Percentiles rank a stretch among this genome's conserved stretches.
Evolutionary conservation across 1,139 yeast species (phyloP).

Genomic region (Scheffersomyces parashehatae): DNA sequence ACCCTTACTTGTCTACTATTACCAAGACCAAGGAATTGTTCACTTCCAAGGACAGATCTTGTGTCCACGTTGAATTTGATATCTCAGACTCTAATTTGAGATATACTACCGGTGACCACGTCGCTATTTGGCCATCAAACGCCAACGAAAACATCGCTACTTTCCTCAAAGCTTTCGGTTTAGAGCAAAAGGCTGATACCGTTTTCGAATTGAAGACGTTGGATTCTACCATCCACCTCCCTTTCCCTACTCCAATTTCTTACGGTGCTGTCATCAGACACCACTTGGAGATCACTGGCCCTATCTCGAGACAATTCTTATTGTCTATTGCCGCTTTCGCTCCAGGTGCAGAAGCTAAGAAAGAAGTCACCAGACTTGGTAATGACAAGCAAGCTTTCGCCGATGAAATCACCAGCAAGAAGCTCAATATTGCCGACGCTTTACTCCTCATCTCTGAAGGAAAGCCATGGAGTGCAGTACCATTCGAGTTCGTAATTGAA

Average conservation of each 20-base stretch:
- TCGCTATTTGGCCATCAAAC: conserved; percentile 94
- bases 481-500: conserved; percentile 84
- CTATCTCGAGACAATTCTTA: conserved; percentile 87
- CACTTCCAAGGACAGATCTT: conserved; percentile 63
- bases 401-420: conserved; percentile 56
- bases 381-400: conserved; percentile 72
- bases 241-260: conserved; percentile 91
- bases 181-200: conserved; percentile 50
- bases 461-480: conserved; percentile 68
- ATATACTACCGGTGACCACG: conserved; percentile 93
- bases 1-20: conserved; percentile 82
- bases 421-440: conserved; percentile 76
- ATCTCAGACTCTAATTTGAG: conserved; percentile 71
- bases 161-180: conserved; percentile 64
- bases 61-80: conserved; percentile 91
- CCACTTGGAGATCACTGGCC: conserved; percentile 89
- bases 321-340: conserved; percentile 81
- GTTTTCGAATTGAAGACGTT: conserved; percentile 69
- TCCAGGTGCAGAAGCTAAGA: conserved; percentile 63
- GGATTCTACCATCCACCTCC: conserved; percentile 70
- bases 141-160: conserved; percentile 69
- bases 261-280: conserved; percentile 84
- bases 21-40: conserved; percentile 67
- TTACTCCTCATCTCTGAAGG: conserved; percentile 63
- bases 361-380: conserved; percentile 54